phyloP scores from a whole-genome alignment of 2,329 filamentous ascomycete species.

The Chlorencoelia australis region DNA sequence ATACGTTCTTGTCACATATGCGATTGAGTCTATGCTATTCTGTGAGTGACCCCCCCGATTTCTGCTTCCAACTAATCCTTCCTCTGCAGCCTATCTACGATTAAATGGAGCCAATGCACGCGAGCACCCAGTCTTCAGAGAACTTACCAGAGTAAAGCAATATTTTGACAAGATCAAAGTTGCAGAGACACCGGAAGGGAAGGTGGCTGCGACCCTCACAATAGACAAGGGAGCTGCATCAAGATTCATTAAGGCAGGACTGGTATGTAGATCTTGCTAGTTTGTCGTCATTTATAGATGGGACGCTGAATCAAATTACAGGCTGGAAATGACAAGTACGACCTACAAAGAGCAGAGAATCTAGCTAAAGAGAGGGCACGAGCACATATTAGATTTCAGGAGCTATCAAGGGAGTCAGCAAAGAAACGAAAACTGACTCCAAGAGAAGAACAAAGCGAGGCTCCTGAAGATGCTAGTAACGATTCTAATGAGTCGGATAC shows the following conservation, averaged over 20 bases:
- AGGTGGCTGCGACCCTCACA: constrained; percentile 31
- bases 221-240: constrained; percentile 68
- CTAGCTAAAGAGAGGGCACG: constrained; percentile 40
- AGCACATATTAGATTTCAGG: constrained; percentile 36
- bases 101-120: constrained; percentile 74
- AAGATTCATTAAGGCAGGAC: constrained; percentile 71
- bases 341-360: constrained; percentile 38
- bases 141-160: constrained; percentile 77
- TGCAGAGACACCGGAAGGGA: constrained; percentile 49
- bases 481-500: constrained; percentile 15
- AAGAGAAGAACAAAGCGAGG: not conserved
- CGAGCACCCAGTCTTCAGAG: constrained; percentile 72
- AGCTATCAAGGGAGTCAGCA: constrained; percentile 29
- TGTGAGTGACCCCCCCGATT: constrained; percentile 41
- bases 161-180: constrained; percentile 89
- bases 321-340: constrained; percentile 38
- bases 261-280: constrained; percentile 44
- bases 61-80: constrained; percentile 8
- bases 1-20: constrained; percentile 77
- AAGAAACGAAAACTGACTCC: constrained; percentile 23
- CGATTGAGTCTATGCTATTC: constrained; percentile 84
- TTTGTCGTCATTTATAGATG: not conserved
- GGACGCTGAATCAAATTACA: constrained; percentile 7
- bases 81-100: constrained; percentile 54
- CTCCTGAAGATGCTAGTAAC: constrained; percentile 6